Evolutionary conservation across 1,284 basidiomycete genomes (phyloP), one percentile per base, ranked within the genome.

Genomic region (Ustilago xerochloae): DNA sequence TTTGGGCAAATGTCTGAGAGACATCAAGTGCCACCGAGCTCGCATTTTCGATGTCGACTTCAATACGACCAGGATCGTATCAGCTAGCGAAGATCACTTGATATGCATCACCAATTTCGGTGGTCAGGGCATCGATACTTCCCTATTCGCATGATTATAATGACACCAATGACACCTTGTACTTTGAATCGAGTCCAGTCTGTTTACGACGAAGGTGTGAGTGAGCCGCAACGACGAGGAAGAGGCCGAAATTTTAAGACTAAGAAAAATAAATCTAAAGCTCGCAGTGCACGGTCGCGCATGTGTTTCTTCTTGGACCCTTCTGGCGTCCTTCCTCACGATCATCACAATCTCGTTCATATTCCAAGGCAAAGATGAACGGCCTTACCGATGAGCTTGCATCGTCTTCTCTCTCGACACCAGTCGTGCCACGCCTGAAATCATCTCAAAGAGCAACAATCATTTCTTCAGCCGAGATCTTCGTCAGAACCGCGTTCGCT

Each of bases 401-500:
- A 0, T n/a, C 35, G 2, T 16, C 59, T 0, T 35, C 45, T 0
- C 29, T 54, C 15, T 15, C 41, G 16, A 16, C 16, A 30, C 26
- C 39, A 22, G 3, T 51, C 8, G 16, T 30, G 2, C 35, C 46
- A 29, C 55, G 38, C 4, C 52, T 61, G 8, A 28, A 13, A 18
- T 29, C 48, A 6, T 49, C 41, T 0, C 48, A 64, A 24, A 26
- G 62, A 43, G 32, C 49, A 2, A 28, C 20, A 5, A 51, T 70
- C 49, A 45, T 70, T 30, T 28, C 35, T 1, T 8, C 46, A 4
- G 68, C 68, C 2, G 58, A 71, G 24, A 8, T 36, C 0, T 73
- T 73, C 41, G 70, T 73, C 36, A 54, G 88, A 52, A 86, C 89
- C 39, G 90, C 89, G 1, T 94, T 94, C 18, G 49, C 47, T 3